A percentile compares a stretch with the other conserved stretches of the same genome.
Evolutionary conservation across 257 asterid genomes (phyloP).

Genomic region (Capsicum rhomboideum): DNA sequence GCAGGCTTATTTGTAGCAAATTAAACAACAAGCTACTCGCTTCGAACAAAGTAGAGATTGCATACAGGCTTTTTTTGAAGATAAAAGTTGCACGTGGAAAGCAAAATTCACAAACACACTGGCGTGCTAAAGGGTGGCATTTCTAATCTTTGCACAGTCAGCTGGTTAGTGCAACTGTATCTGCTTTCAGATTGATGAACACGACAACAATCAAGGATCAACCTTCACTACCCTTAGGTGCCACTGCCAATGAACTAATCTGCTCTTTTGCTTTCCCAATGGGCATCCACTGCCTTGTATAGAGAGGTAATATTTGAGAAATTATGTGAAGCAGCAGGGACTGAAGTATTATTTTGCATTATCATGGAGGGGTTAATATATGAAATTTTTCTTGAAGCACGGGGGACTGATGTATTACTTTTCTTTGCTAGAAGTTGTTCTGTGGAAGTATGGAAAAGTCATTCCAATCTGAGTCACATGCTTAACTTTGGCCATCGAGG

Average conservation of each 20-base stretch:
- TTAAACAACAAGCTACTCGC: constrained; percentile 60
- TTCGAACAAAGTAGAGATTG: constrained; percentile 57
- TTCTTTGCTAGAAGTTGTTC: background rate
- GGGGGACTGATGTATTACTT: background rate
- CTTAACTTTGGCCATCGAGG: background rate
- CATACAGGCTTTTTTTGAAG: constrained; percentile 68
- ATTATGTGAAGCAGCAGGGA: background rate
- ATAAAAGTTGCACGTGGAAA: constrained; percentile 51
- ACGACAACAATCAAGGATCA: background rate
- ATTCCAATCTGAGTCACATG: background rate
- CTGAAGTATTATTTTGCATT: background rate
- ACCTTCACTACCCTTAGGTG: background rate
- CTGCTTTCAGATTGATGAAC: background rate
- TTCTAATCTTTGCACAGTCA: constrained; percentile 21
- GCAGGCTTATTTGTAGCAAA: constrained; percentile 71
- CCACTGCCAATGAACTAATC: background rate
- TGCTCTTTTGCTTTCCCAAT: background rate
- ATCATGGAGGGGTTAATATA: background rate
- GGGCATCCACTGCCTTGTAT: background rate
- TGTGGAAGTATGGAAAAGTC: background rate
- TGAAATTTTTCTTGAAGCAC: background rate
- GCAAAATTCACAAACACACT: constrained; percentile 64
- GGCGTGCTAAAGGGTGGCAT: constrained; percentile 97
- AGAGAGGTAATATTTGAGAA: background rate
- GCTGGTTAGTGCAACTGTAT: background rate